Evolutionary conservation across 805 yeast species (phyloP), one percentile per base, ranked within the genome.

Genomic region (Saccharomyces kudriavzevii): DNA sequence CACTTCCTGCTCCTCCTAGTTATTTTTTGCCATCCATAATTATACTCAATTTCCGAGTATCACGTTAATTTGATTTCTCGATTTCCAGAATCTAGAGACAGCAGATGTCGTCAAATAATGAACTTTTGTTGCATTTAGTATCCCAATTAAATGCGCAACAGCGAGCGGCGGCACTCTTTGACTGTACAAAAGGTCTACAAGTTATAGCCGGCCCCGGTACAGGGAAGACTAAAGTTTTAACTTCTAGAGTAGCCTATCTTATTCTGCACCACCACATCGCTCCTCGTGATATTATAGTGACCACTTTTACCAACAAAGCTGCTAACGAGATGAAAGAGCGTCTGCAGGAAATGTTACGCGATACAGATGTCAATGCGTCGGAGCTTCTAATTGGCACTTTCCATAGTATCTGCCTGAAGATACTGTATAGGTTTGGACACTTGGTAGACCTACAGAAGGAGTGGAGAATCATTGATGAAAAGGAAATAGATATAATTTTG

Each of bases 271-370:
- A 78, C 35, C 69, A 75, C 1, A 67, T 87, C 0, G 72, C 74
- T 1, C 91, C 97, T 0, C 73, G 75, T 31, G 71, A 78, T 48
- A 77, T 94, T 20, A 78, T 92, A 1, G 94, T 91, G 22, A 89
- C 97, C 5, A 91, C 98, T 0, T 92, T 92, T 72, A 92, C 98
- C 11, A 87, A 88, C 61, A 88, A 87, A 61, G 98, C 99, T 0
- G 95, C 97, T 1, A 78, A 75, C 51, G 98, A 92, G 70, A 84
- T 92, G 87, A 70, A 74, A 11, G 85, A 81, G 30, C 74, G 98
- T 45, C 69, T 92, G 20, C 49, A 62, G 5, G 68, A 62, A 0
- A 64, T 67, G 4, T 65, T 81, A 10, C 52, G 62, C 24, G 66
- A 68, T 2, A 57, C 69, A 2, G 61, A 57, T 2, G 63, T 72